Conservation (phyloP, 1,139 yeast species). For the Yamadazyma aaseri region DNA sequence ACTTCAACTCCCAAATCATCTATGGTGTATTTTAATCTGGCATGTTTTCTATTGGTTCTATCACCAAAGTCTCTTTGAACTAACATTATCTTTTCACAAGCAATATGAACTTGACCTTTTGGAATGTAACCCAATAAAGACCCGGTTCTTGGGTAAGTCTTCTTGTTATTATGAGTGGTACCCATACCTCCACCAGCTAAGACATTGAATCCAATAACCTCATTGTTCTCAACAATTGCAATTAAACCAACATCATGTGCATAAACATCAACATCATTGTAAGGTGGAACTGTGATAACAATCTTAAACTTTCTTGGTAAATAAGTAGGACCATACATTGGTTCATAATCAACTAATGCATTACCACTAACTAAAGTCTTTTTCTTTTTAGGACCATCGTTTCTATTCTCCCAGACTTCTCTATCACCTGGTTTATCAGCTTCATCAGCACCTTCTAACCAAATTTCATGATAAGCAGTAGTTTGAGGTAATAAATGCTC, state of each 20-base stretch:
- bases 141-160: constrained; percentile 95
- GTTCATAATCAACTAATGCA: constrained; percentile 82
- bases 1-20: constrained; percentile 88
- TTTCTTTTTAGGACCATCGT: constrained; percentile 75
- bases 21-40: constrained; percentile 94
- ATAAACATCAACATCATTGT: constrained; percentile 94
- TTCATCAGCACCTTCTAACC: constrained; percentile 88
- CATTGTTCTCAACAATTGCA: constrained; percentile 74
- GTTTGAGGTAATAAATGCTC: constrained; percentile 86
- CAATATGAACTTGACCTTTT: constrained; percentile 67
- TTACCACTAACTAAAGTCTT: constrained; percentile 86
- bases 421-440: constrained; percentile 68
- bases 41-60: constrained; percentile 95
- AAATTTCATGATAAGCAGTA: constrained; percentile 94
- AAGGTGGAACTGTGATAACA: constrained; percentile 94
- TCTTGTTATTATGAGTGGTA: constrained; percentile 91
- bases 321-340: constrained; percentile 81
- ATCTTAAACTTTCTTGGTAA: constrained; percentile 95
- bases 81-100: constrained; percentile 88
- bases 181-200: constrained; percentile 99
- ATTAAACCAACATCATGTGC: constrained; percentile 93
- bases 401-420: constrained; percentile 69
- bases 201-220: constrained; percentile 76
- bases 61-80: constrained; percentile 96
- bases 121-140: constrained; percentile 77